Conservation (phyloP, 805 yeast species). For the Yarrowia divulgata region DNA sequence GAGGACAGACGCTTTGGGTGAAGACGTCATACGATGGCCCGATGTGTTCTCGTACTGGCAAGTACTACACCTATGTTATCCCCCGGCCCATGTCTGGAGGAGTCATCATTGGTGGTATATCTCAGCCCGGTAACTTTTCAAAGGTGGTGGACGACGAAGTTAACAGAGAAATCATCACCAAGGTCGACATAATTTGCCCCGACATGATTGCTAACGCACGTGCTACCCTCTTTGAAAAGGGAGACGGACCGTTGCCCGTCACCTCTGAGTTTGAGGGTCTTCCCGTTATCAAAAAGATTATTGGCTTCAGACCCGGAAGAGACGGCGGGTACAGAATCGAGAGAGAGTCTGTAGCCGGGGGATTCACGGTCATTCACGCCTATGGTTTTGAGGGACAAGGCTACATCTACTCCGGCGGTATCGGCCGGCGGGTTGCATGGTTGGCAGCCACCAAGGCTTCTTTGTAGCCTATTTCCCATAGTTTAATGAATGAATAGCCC, state of each 20-base stretch:
- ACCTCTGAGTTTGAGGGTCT: constrained; percentile 22
- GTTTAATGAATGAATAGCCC: constrained; percentile 13
- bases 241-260: constrained; percentile 31
- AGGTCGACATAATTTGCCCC: constrained; percentile 32
- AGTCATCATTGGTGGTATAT: constrained; percentile 43
- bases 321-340: constrained; percentile 65
- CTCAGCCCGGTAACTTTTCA: constrained; percentile 41
- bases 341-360: constrained; percentile 47
- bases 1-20: constrained; percentile 45
- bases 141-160: constrained; percentile 37
- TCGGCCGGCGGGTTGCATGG: constrained; percentile 54
- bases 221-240: constrained; percentile 32
- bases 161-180: constrained; percentile 40
- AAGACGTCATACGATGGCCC: constrained; percentile 42
- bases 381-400: constrained; percentile 75
- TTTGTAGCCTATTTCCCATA: constrained; percentile 10
- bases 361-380: constrained; percentile 58
- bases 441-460: constrained; percentile 29
- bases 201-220: constrained; percentile 35
- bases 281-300: constrained; percentile 55
- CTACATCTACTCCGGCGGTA: constrained; percentile 65
- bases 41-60: constrained; percentile 41
- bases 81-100: constrained; percentile 44
- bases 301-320: constrained; percentile 74
- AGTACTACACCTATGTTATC: constrained; percentile 43